These are phyloP conservation scores for Geotrichum histeridarum DNA, from an alignment of 1,139 yeast species.

Conservation along the genomic window DNA sequence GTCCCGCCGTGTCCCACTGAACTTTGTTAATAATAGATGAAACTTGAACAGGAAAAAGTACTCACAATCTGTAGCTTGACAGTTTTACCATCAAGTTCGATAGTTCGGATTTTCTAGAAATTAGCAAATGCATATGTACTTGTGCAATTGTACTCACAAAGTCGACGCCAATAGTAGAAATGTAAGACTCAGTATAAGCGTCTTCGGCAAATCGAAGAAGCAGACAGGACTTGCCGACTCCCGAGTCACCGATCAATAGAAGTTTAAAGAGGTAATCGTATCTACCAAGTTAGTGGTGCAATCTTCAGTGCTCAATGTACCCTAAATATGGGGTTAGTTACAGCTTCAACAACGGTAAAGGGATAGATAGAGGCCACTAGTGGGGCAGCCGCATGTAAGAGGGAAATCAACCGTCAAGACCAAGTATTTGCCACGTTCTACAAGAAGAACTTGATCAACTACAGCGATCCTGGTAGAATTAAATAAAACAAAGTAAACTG, in stretches of 20 bases:
- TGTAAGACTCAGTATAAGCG: conserved; percentile 94
- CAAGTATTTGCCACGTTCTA: neutral
- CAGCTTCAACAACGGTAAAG: neutral
- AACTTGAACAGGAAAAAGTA: neutral
- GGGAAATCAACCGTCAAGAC: neutral
- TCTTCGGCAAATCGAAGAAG: conserved; percentile 94
- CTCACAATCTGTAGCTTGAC: conserved; percentile 79
- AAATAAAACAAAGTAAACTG: too few species aligned
- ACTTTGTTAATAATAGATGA: neutral
- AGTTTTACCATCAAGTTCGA: conserved; percentile 93
- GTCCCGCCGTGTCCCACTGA: conserved; percentile 97
- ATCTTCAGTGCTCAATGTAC: neutral
- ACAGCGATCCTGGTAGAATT: too few species aligned
- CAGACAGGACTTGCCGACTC: conserved; percentile 96
- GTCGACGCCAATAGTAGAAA: conserved; percentile 96
- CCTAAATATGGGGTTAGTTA: neutral
- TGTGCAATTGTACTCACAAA: conserved; percentile 40
- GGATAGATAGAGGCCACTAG: neutral
- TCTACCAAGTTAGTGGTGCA: conserved; percentile 27
- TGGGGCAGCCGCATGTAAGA: neutral
- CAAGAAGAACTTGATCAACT: too few species aligned
- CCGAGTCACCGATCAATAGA: conserved; percentile 93
- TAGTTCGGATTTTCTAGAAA: conserved; percentile 75
- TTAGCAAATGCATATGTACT: neutral
- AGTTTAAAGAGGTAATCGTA: conserved; percentile 96